Evolutionary conservation across 2,329 filamentous ascomycete genomes (phyloP), one percentile per base, ranked within the genome.

Genomic region (Arthrobotrys entomopaga): DNA sequence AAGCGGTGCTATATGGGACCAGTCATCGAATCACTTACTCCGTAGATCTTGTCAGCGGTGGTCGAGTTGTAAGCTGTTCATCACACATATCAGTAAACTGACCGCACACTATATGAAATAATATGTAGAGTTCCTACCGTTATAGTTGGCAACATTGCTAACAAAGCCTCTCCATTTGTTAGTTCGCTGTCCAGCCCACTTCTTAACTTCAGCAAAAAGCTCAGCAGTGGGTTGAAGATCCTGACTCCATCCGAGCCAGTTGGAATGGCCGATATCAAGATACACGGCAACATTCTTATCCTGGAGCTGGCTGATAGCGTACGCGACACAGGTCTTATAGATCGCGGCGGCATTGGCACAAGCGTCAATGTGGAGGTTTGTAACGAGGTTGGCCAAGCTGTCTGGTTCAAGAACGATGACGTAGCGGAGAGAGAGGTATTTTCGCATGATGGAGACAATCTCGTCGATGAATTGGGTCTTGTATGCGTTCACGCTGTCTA

Each of bases 71-170:
- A 81, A 43, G 67, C 67, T 66, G 7, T 4, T 20, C 15, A 13
- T 49, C 2, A 6, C 6, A 34, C 7, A 34, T 46, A 20, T 26
- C 73, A 84, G 29, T 0, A 81, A 80, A 34, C 2, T 84, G 81
- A 74, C 83, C 83, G 0, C 82, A 82, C 84, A 81, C 81, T 82
- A 46, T 46, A 7, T 34, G 10, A 10, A 46, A 46, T 13, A 46
- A 46, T 8, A 1, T 46, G 10, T 5, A 1, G 13, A 46, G 11
- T 87, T 10, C 63, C 58, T 52, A 58, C 83, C 84, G 77, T 88
- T 87, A 81, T 88, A 88, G 79, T 88, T 88, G 54, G 85, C 83
- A 43, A 86, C 85, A 70, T 87, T 88, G 38, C 85, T 87, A 13
- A 83, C 85, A 15, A 87, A 82, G 61, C 86, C 85, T 72, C 85